Conservation (phyloP, 306 rosid genomes). For the Vigna angularis region DNA sequence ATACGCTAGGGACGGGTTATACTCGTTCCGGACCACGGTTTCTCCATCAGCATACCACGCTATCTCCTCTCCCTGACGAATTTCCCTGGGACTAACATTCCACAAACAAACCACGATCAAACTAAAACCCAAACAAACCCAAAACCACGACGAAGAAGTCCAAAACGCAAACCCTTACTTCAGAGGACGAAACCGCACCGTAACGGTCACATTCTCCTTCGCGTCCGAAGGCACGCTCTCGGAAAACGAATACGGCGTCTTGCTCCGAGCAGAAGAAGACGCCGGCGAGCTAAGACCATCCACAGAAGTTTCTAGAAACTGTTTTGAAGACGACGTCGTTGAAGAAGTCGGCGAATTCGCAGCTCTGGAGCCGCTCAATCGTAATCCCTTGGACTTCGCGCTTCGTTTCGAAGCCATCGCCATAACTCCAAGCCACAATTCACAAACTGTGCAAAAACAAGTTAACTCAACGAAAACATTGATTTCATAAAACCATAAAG, state of each 20-base stretch:
- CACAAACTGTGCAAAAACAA: neutral
- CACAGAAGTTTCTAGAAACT: conserved; percentile 27
- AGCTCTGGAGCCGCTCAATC: neutral
- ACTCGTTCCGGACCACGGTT: conserved; percentile 18
- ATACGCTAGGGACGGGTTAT: conserved; percentile 15
- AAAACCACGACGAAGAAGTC: neutral
- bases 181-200: conserved; percentile 35
- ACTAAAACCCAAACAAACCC: neutral
- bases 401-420: conserved; percentile 14
- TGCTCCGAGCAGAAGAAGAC: conserved; percentile 17
- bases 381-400: neutral
- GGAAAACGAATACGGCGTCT: conserved; percentile 3
- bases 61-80: conserved; percentile 31
- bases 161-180: neutral
- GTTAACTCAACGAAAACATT: neutral
- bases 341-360: conserved; percentile 18
- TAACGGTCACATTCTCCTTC: conserved; percentile 8
- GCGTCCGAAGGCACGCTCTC: conserved; percentile 7
- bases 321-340: conserved; percentile 12
- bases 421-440: neutral
- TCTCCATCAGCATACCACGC: conserved; percentile 32
- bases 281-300: conserved; percentile 29
- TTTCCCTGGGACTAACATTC: conserved; percentile 19
- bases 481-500: neutral
- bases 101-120: conserved; percentile 8